These are phyloP conservation scores for Candida sp. DNA, from an alignment of 1,139 yeast genomes.

Conservation along the genomic window DNA sequence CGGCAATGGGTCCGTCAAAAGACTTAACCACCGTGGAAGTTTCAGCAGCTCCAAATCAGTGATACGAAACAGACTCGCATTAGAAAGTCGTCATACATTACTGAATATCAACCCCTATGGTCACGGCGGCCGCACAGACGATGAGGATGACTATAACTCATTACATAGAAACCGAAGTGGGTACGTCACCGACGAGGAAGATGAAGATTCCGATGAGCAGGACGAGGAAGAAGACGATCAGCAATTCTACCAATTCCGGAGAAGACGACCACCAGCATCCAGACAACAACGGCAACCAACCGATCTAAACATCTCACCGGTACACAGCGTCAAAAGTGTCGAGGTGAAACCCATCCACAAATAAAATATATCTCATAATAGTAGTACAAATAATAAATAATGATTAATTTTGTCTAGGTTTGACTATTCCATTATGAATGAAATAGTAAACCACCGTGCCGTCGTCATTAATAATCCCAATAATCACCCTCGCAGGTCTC, in stretches of 20 bases:
- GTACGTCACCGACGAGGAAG: conserved; percentile 21
- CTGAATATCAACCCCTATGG: conserved; percentile 7
- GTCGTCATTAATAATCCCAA: conserved; percentile 65
- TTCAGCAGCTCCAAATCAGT: conserved; percentile 16
- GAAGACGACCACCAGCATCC: background rate
- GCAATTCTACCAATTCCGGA: conserved; percentile 13
- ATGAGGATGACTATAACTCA: conserved; percentile 11
- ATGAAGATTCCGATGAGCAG: conserved; percentile 5
- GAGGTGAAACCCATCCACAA: conserved; percentile 2
- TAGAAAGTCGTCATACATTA: conserved; percentile 11
- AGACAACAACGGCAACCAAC: background rate
- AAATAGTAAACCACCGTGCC: conserved; percentile 73
- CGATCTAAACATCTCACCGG: background rate
- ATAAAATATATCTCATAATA: background rate
- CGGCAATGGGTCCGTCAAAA: conserved; percentile 3
- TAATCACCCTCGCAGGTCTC: conserved; percentile 45
- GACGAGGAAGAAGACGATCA: conserved; percentile 7
- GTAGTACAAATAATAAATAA: background rate
- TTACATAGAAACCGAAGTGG: conserved; percentile 19
- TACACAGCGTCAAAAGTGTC: conserved; percentile 4
- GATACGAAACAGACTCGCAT: conserved; percentile 17
- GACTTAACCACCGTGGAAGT: conserved; percentile 9
- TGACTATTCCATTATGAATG: conserved; percentile 62
- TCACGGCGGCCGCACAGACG: background rate
- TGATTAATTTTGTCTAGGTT: conserved; percentile 55